phyloP scores from a whole-genome alignment of 78 protist species.

The Dictyostelium capitatum region DNA sequence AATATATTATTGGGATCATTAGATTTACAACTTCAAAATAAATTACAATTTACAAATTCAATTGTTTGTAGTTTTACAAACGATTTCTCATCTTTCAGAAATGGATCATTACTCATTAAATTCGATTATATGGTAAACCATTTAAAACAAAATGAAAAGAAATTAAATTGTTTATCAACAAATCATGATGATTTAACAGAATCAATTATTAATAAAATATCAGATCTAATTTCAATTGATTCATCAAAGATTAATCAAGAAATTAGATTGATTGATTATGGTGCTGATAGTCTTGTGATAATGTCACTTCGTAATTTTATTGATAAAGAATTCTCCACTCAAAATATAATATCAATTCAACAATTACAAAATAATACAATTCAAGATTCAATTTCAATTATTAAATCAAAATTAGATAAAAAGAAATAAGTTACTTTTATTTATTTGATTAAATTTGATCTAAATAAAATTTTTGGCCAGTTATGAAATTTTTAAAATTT shows the following conservation, averaged over 20 bases:
- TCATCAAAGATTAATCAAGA: background rate
- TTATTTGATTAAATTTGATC: no score
- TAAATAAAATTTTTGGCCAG: background rate
- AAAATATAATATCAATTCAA: background rate
- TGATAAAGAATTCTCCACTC: background rate
- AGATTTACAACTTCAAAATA: slow-evolving; percentile 15
- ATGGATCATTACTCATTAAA: background rate
- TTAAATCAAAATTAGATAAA: background rate
- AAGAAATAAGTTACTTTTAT: no score
- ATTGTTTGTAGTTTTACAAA: background rate
- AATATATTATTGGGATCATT: slow-evolving; percentile 21
- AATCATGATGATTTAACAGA: background rate
- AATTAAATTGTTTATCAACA: background rate
- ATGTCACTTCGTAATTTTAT: slow-evolving; percentile 1
- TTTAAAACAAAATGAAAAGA: no score
- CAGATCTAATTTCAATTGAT: background rate
- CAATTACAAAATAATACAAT: slow-evolving; percentile 22
- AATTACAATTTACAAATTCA: background rate
- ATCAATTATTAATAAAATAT: background rate
- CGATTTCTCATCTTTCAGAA: background rate
- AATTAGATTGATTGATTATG: background rate
- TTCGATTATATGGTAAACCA: background rate
- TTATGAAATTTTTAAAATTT: no score
- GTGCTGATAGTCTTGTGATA: background rate
- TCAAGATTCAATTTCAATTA: background rate